Evolutionary conservation across 192 early-diverging fungal species (phyloP).

Genomic region (Entophlyctis helioformis): DNA sequence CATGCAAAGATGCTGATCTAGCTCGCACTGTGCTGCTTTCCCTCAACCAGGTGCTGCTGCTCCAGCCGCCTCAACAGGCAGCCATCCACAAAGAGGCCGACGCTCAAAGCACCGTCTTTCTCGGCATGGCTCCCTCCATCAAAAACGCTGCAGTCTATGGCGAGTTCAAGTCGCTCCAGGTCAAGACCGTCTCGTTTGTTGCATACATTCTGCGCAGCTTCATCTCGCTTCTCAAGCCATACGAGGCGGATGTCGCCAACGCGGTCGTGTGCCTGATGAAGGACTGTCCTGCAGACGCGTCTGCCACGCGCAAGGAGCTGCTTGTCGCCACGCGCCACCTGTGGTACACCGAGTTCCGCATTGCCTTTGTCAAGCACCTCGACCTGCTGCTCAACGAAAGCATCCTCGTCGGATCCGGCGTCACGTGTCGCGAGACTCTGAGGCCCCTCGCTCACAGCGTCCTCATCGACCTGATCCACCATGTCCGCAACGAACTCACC

Average conservation of each 20-base stretch:
- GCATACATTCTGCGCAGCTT: slow-evolving; percentile 89
- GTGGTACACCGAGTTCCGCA: slow-evolving; percentile 82
- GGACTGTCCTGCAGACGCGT: slow-evolving; percentile 87
- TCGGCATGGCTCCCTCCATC: slow-evolving; percentile 66
- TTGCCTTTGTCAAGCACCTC: slow-evolving; percentile 81
- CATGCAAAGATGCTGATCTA: too few species aligned
- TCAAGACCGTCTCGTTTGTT: slow-evolving; percentile 96
- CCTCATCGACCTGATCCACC: slow-evolving; percentile 91
- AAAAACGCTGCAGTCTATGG: slow-evolving; percentile 58
- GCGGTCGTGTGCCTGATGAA: slow-evolving; percentile 80
- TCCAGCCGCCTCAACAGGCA: slow-evolving; percentile 36
- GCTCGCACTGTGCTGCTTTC: too few species aligned
- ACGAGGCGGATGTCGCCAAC: slow-evolving; percentile 74
- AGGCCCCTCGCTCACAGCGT: slow-evolving; percentile 87
- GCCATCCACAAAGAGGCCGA: slow-evolving; percentile 26
- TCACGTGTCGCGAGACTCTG: slow-evolving; percentile 85
- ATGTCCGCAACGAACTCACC: slow-evolving; percentile 77
- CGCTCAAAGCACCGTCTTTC: slow-evolving; percentile 51
- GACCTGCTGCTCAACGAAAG: slow-evolving; percentile 89
- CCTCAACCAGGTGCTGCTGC: slow-evolving; percentile 34
- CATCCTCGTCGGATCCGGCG: slow-evolving; percentile 83
- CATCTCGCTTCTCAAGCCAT: slow-evolving; percentile 49
- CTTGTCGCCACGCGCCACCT: slow-evolving; percentile 91
- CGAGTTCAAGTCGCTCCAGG: slow-evolving; percentile 92
- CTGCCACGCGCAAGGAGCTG: slow-evolving; percentile 88